Conservation (phyloP, 805 yeast genomes). For the Isabelozyma heimii region DNA sequence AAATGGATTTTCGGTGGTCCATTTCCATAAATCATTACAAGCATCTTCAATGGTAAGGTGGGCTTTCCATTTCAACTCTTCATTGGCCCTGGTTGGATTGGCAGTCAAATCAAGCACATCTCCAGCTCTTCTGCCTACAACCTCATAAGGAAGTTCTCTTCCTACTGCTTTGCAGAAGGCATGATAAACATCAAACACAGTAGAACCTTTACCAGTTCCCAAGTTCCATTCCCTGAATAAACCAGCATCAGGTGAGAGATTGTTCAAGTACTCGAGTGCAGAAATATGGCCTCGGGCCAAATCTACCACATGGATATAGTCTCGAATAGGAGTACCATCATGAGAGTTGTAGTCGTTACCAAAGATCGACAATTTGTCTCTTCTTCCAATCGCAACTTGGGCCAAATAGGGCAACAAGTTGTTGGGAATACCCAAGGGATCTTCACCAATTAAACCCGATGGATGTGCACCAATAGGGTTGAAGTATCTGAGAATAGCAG, state of each 20-base stretch:
- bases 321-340: constrained; percentile 82
- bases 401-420: constrained; percentile 73
- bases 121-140: constrained; percentile 69
- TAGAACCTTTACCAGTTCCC: constrained; percentile 79
- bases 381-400: constrained; percentile 72
- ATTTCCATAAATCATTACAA: constrained; percentile 72
- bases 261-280: constrained; percentile 57
- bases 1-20: constrained; percentile 68
- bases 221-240: constrained; percentile 76
- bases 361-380: constrained; percentile 63
- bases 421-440: constrained; percentile 75
- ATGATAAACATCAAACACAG: constrained; percentile 67
- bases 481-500: constrained; percentile 72
- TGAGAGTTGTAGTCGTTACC: constrained; percentile 69
- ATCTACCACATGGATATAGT: constrained; percentile 79
- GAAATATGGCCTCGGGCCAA: constrained; percentile 76
- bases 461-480: constrained; percentile 89
- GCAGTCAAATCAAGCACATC: constrained; percentile 78
- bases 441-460: constrained; percentile 77
- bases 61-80: constrained; percentile 66
- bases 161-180: constrained; percentile 69
- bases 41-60: constrained; percentile 56
- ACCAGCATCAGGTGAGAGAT: constrained; percentile 34
- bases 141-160: constrained; percentile 57
- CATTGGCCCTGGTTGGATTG: constrained; percentile 61